phyloP scores from a whole-genome alignment of 2,329 filamentous ascomycete species.

The Epichloe sp. region DNA sequence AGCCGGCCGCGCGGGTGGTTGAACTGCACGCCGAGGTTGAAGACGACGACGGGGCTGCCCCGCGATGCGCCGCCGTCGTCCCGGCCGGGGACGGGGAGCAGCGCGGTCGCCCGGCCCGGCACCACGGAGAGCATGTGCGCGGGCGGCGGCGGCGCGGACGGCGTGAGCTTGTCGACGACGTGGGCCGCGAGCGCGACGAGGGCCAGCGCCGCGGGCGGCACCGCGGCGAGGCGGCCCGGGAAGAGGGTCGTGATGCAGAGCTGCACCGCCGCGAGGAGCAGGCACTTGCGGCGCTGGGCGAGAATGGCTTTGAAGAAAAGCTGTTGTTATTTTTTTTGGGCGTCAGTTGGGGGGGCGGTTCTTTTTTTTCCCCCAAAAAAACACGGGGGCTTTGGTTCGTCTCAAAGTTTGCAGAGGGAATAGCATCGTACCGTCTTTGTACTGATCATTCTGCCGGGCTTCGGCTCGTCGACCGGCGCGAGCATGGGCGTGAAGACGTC shows the following conservation, averaged over 20 bases:
- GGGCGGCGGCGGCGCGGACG: slow-evolving; percentile 1
- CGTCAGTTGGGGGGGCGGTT: background rate
- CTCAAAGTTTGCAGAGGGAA: background rate
- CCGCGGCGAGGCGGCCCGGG: slow-evolving; percentile 20
- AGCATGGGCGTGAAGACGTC: slow-evolving; percentile 17
- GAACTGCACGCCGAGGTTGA: slow-evolving; percentile 31
- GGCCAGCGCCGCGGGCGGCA: slow-evolving; percentile 19
- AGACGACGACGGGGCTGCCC: slow-evolving; percentile 23
- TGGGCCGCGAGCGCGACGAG: slow-evolving; percentile 20
- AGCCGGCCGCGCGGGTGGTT: slow-evolving; percentile 37
- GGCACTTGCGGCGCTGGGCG: slow-evolving; percentile 18
- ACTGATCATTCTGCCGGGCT: slow-evolving; percentile 6
- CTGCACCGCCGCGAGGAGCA: slow-evolving; percentile 23
- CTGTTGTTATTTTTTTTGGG: background rate
- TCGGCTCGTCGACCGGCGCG: slow-evolving; percentile 4
- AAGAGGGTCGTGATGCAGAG: slow-evolving; percentile 19
- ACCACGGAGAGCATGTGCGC: slow-evolving; percentile 14
- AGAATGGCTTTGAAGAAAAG: slow-evolving; percentile 19
- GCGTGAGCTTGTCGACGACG: slow-evolving; percentile 11
- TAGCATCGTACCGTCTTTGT: slow-evolving; percentile 11
- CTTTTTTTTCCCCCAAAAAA: no score
- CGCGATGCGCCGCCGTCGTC: slow-evolving; percentile 15
- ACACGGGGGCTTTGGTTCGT: no score
- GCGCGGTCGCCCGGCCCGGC: slow-evolving; percentile 21
- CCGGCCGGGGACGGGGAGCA: slow-evolving; percentile 19